A percentile compares a stretch with the other conserved stretches of the same genome.
phyloP scores from a whole-genome alignment of 129 eudicot genomes.

The Saussurea involucrata region DNA sequence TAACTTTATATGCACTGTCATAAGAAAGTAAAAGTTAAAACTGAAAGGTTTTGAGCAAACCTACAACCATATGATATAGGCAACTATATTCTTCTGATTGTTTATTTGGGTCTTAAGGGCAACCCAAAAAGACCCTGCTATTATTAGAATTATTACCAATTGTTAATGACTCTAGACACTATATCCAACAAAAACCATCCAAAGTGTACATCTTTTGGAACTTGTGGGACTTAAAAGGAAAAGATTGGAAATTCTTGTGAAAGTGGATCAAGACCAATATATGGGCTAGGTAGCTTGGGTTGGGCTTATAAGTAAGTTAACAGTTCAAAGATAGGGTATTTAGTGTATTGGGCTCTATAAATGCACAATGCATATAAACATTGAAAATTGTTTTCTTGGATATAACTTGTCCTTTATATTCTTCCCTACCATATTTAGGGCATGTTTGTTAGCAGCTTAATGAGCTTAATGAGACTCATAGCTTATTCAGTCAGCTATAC shows the following conservation, averaged over 20 bases:
- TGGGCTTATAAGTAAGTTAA: background rate
- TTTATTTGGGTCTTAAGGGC: too few relatives aligned
- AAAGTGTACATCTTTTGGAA: background rate
- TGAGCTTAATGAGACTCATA: too few relatives aligned
- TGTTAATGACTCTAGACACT: too few relatives aligned
- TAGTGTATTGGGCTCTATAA: background rate
- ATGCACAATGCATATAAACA: background rate
- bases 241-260: background rate
- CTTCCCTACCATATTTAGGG: background rate
- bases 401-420: background rate
- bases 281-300: background rate
- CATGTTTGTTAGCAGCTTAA: too few relatives aligned
- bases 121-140: too few relatives aligned
- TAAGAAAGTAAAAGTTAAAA: background rate
- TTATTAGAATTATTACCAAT: too few relatives aligned
- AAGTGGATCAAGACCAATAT: background rate
- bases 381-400: background rate
- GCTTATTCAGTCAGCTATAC: too few relatives aligned
- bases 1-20: background rate
- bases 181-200: too few relatives aligned
- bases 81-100: too few relatives aligned
- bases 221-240: background rate
- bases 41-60: too few relatives aligned
- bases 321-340: background rate
- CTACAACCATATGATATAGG: too few relatives aligned